These are phyloP conservation scores for Chrysoporthe puriensis DNA, from an alignment of 2,329 filamentous ascomycete species.

Conservation along the genomic window DNA sequence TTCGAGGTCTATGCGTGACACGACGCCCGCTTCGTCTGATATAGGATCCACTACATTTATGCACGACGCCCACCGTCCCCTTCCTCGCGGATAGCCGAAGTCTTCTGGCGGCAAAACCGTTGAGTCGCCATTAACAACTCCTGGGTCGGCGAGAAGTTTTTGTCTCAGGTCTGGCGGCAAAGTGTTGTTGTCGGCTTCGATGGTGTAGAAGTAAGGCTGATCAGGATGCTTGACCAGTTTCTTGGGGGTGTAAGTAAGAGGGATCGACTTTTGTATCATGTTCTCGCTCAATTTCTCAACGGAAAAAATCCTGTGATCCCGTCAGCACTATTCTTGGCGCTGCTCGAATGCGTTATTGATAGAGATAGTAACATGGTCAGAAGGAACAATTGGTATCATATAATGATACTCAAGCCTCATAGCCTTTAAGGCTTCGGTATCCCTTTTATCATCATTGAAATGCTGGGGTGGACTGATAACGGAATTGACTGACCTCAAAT, in stretches of 20 bases:
- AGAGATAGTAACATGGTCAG: constrained; percentile 56
- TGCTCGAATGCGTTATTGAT: not conserved
- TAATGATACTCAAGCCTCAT: constrained; percentile 59
- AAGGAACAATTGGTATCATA: constrained; percentile 94
- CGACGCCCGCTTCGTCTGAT: constrained; percentile 67
- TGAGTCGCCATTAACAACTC: constrained; percentile 72
- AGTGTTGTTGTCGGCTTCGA: constrained; percentile 91
- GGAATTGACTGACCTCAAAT: constrained; percentile 68
- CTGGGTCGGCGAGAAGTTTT: constrained; percentile 74
- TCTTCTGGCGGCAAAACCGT: constrained; percentile 73
- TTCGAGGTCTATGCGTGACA: constrained; percentile 79
- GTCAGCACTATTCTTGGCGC: constrained; percentile 37
- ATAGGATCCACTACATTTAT: constrained; percentile 90
- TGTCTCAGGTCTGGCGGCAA: constrained; percentile 77
- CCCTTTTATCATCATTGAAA: constrained; percentile 17
- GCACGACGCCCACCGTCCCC: constrained; percentile 92
- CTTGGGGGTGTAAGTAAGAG: constrained; percentile 87
- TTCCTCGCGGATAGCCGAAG: constrained; percentile 85
- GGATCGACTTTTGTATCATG: constrained; percentile 82
- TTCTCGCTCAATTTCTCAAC: constrained; percentile 86
- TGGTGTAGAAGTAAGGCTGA: constrained; percentile 87
- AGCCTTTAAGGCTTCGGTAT: constrained; percentile 49
- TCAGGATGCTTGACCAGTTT: constrained; percentile 87
- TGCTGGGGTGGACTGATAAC: constrained; percentile 34
- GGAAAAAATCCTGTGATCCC: constrained; percentile 73